Percentiles rank a stretch among this genome's conserved stretches.
These are phyloP conservation scores for Lasiodiplodia hormozganensis DNA, from an alignment of 2,329 filamentous ascomycete genomes.

Conservation along the genomic window DNA sequence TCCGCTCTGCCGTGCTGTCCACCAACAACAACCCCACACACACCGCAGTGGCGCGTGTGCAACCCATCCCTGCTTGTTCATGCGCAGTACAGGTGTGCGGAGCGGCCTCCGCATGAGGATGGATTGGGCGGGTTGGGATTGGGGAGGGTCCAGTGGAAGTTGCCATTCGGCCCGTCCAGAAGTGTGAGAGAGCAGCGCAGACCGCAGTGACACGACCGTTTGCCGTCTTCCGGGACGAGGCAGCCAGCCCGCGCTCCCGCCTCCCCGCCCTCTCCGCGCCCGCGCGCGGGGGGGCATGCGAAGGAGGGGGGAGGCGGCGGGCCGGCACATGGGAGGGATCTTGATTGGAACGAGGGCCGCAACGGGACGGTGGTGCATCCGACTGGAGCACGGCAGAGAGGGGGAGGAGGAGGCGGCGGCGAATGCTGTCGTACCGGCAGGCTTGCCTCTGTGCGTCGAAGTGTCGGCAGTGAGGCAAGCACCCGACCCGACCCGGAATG, in stretches of 20 bases:
- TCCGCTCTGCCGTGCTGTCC: background rate
- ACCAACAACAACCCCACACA: background rate
- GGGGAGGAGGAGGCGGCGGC: background rate
- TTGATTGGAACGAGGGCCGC: background rate
- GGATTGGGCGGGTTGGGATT: background rate
- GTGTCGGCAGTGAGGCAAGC: constrained; percentile 1
- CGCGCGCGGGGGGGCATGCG: background rate
- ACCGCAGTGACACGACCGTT: background rate
- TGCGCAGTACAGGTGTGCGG: background rate
- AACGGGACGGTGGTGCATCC: background rate
- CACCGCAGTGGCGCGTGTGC: background rate
- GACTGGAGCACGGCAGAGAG: background rate
- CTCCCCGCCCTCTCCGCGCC: background rate
- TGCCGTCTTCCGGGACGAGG: background rate
- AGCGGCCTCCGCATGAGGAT: background rate
- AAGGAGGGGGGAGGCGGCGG: background rate
- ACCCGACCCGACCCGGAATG: constrained; percentile 1
- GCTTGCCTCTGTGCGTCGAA: background rate
- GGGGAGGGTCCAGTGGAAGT: background rate
- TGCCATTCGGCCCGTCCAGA: constrained; percentile 12
- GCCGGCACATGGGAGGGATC: too few relatives aligned
- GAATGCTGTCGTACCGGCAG: background rate
- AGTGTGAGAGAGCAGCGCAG: background rate
- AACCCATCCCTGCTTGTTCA: background rate
- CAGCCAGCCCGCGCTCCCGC: background rate